Base-by-base conservation (phyloP, 495 filamentous ascomycete species). In the Physcia stellaris region DNA sequence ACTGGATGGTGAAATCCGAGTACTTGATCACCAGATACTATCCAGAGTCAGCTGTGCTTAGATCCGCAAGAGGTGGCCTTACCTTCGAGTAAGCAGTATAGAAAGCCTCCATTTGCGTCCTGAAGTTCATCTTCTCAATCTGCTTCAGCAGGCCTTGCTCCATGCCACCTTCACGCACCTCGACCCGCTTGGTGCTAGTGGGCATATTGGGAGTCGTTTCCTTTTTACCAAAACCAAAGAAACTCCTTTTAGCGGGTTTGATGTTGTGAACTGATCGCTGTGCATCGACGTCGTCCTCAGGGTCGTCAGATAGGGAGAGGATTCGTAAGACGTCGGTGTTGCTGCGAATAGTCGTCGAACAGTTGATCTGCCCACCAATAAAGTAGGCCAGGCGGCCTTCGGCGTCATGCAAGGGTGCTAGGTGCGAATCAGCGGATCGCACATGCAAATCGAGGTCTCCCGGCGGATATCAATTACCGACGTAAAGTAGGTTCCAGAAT, bases 331-430 rank as follows among this genome's bases (percentile, higher is more conserved):
- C 55, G 38, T 71, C 68, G 15, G 60, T 59, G 35, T 54, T 52
- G 31, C 55, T 57, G 27, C 63, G 64, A 41, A 74, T 62, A 9
- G 59, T 64, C 10, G 64, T 64, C 1, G 67, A 71, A 30, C 71
- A 64, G 43, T 74, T 69, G 48, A 75, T 63, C 50, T 75, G 71
- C 0, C 57, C 71, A 6, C 70, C 71, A 9, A 75, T 60, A 41
- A 59, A 70, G 57, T 61, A 73, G 0, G 50, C 51, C 2, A 66
- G 38, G 13, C 51, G 57, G 1, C 67, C 69, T 1, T 57, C 37
- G 17, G 55, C 57, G 34, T 64, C 56, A 30, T 53, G 54, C 3
- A 75, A 50, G 0, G 71, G 71, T 21, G 68, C 62, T 56, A 24
- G 6, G n/a, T 15, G 20, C 15, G 13, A 9, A 20, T 41, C 10